Evolutionary conservation across 2,329 filamentous ascomycete genomes (phyloP).

Genomic region (Exophiala aquamarina): DNA sequence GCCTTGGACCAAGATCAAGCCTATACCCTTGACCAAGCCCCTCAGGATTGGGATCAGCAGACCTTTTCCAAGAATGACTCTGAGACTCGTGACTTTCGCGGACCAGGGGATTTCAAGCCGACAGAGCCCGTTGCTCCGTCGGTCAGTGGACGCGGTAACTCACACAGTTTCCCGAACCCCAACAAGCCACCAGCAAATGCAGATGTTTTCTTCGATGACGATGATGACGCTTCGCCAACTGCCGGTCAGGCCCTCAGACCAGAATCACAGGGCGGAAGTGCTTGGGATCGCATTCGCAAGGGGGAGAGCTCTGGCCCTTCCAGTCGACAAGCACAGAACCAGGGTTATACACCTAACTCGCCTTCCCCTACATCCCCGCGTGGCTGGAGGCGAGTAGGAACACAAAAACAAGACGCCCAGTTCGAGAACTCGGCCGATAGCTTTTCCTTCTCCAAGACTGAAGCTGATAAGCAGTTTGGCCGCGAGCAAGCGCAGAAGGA

Average conservation of each 20-base stretch:
- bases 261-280: constrained; percentile 8
- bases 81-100: no score
- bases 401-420: neutral
- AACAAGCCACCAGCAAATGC: no score
- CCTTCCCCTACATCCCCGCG: neutral
- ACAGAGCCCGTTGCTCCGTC: no score
- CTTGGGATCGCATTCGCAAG: constrained; percentile 24
- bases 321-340: neutral
- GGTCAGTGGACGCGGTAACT: no score
- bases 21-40: no score
- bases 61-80: no score
- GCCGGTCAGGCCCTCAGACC: constrained; percentile 15
- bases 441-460: constrained; percentile 20
- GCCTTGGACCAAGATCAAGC: no score
- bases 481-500: constrained; percentile 42
- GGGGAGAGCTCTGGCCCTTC: neutral
- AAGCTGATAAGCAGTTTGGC: constrained; percentile 30
- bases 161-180: no score
- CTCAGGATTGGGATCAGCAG: no score
- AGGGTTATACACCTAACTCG: neutral
- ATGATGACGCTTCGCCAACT: constrained; percentile 27
- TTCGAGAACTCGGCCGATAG: constrained; percentile 12
- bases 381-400: neutral
- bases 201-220: neutral
- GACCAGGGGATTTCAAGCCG: no score